Conservation (phyloP, 208 protist genomes). For the Naegleria lovaniensis region DNA sequence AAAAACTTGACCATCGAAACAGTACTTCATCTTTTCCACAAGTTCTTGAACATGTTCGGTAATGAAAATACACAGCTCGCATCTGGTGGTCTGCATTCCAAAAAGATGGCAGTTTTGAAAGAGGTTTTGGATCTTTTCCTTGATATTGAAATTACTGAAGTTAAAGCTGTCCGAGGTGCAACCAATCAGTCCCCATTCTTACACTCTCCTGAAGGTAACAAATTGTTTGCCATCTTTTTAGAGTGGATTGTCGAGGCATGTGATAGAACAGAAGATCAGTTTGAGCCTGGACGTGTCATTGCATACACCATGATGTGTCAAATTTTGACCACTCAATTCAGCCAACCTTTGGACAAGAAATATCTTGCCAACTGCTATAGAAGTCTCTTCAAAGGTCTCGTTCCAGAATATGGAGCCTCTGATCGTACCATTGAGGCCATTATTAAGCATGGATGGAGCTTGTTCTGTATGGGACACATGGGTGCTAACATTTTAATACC, state of each 20-base stretch:
- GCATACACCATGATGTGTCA: not conserved
- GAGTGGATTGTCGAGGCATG: constrained; percentile 1
- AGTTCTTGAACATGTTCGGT: constrained; percentile 14
- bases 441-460: not conserved
- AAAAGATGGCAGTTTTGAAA: not conserved
- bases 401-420: not conserved
- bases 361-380: not conserved
- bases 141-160: not conserved
- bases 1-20: not conserved
- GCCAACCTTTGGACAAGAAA: not conserved
- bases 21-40: not conserved
- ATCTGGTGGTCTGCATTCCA: not conserved
- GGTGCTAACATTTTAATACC: not conserved
- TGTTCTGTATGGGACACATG: not conserved
- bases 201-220: constrained; percentile 17
- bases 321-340: not conserved
- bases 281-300: not conserved
- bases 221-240: not conserved
- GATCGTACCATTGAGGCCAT: not conserved
- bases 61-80: not conserved
- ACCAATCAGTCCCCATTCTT: not conserved
- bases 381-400: not conserved
- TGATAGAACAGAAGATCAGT: not conserved
- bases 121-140: not conserved
- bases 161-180: not conserved